Conservation (phyloP, 148 eudicot genomes). For the Camellia lanceoleosa region DNA sequence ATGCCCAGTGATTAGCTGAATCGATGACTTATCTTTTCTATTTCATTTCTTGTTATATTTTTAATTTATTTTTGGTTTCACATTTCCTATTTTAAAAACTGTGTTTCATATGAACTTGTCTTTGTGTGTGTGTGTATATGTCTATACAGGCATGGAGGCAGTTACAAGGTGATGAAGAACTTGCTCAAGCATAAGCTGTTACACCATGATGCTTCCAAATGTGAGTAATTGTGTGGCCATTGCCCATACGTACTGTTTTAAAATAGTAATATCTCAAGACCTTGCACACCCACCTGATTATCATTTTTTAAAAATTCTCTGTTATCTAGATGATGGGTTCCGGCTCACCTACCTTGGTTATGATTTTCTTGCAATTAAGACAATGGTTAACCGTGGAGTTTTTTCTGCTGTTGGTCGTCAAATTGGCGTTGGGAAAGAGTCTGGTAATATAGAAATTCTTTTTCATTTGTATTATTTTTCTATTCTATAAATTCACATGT, state of each 20-base stretch:
- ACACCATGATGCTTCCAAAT: conserved; percentile 88
- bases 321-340: conserved; percentile 73
- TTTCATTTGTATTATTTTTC: background rate
- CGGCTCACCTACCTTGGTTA: conserved; percentile 95
- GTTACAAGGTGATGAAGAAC: conserved; percentile 92
- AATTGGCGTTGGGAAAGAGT: conserved; percentile 96
- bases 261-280: background rate
- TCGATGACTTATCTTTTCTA: background rate
- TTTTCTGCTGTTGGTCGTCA: conserved; percentile 85
- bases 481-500: background rate
- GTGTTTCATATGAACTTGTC: background rate
- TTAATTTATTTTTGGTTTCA: background rate
- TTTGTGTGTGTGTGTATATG: background rate
- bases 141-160: conserved; percentile 74
- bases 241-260: background rate
- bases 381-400: conserved; percentile 84
- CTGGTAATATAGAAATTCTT: conserved; percentile 45
- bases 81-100: background rate
- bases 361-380: conserved; percentile 95
- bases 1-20: background rate
- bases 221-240: conserved; percentile 35
- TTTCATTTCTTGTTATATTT: background rate
- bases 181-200: conserved; percentile 92
- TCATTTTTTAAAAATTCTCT: background rate
- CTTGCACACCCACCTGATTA: background rate